A percentile compares a stretch with the other conserved stretches of the same genome.
Conservation (phyloP, 768 basidiomycete genomes). For the Scleroderma bovista region DNA sequence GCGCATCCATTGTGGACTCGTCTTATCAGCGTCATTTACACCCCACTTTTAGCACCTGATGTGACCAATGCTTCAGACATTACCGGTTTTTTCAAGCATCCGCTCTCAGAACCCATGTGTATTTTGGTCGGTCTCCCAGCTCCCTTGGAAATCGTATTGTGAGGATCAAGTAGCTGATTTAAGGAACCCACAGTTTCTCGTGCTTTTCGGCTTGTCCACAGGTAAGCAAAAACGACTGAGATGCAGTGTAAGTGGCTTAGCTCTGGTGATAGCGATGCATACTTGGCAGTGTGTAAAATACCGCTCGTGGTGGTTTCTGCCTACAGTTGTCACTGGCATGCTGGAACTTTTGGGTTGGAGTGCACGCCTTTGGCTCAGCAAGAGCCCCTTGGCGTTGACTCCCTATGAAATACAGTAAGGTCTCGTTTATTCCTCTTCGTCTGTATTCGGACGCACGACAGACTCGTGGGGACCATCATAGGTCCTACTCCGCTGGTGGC, state of each 20-base stretch:
- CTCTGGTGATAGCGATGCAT: conserved; percentile 38
- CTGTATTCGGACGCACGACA: not conserved
- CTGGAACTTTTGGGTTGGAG: conserved; percentile 53
- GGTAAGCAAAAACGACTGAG: not conserved
- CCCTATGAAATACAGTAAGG: conserved; percentile 43
- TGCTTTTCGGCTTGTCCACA: not conserved
- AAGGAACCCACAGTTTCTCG: not conserved
- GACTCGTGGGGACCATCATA: conserved; percentile 39
- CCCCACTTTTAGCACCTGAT: not conserved
- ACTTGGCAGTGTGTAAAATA: conserved; percentile 37
- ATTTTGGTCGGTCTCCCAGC: not conserved
- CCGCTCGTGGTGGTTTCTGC: conserved; percentile 48
- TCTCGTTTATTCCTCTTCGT: not conserved
- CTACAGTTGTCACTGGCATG: conserved; percentile 42
- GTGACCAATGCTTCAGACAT: not conserved
- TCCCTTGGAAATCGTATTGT: not conserved
- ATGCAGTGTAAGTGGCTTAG: not conserved
- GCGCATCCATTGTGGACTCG: no score
- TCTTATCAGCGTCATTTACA: not conserved
- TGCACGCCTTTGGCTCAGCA: conserved; percentile 48
- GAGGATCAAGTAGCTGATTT: not conserved
- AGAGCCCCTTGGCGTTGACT: conserved; percentile 8
- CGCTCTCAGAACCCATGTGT: not conserved
- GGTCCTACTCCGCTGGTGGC: conserved; percentile 55
- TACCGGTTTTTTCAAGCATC: not conserved